Base-by-base conservation (phyloP, 306 rosid species). In the Prunus kanzakura region DNA sequence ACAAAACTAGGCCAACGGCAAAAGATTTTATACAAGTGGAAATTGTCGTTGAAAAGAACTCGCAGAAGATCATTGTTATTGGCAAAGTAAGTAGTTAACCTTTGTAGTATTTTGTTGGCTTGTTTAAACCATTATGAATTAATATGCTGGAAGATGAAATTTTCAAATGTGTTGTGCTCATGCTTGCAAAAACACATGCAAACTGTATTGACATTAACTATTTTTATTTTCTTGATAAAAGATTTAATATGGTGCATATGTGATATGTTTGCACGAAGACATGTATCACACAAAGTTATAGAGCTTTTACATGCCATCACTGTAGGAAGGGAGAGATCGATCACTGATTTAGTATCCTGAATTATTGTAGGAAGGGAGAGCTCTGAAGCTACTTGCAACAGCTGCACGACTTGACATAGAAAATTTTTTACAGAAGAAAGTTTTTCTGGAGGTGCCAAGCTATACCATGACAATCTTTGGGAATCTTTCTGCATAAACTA, bases 1-100 rank as follows among this genome's bases (percentile, higher is more conserved):
- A 95, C 76, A 95, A 92, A 88, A 61, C 91, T 72, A 89, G 97
- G 79, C 97, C 96, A 7, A 78, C 74, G 52, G 97, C 99, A 51
- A 95, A 95, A 82, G 97, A 95, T 75, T 95, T 87, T 85, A 89
- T 95, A 76, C 99, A 95, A 79, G 93, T 89, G 35, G 97, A 95
- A 83, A 75, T 95, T 72, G 84, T 92, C 11, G 99, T 94, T 20
- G 91, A 95, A 82, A 91, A 84, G 80, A 86, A 92, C 83, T 86
- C 99, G 0, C 97, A 95, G 84, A 91, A 95, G 88, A 83, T 92
- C 75, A 91, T 95, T 78, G 70, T 95, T 65, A 89, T 95, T 66
- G 97, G 97, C 79, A 95, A 71, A 82, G 99, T 91, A 82, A 51
- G 79, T 76, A 81, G 32, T 49, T 43, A 23, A 66, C 80, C 74